Percentiles rank a stretch among this genome's conserved stretches.
Conservation (phyloP, 257 asterid species). For the Parsonsia alboflavescens region DNA sequence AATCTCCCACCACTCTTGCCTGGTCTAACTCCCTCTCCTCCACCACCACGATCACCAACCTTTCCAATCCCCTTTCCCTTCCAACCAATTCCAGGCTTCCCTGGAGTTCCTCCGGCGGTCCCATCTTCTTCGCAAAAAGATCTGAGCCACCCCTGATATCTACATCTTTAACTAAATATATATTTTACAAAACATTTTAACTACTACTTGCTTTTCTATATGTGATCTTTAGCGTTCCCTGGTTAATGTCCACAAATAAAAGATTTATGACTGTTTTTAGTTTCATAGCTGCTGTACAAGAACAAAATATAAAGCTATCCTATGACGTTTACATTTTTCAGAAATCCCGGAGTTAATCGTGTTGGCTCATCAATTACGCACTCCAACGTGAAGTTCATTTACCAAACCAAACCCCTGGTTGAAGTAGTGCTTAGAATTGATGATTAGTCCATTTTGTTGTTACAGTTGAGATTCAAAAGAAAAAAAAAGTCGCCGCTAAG, state of each 20-base stretch:
- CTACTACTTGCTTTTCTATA: neutral
- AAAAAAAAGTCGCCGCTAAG: too few relatives aligned
- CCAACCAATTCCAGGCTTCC: constrained; percentile 57
- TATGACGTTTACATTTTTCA: neutral
- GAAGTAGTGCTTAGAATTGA: neutral
- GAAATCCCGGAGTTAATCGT: neutral
- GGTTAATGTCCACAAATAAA: neutral
- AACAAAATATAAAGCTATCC: neutral
- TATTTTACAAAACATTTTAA: neutral
- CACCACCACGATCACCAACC: constrained; percentile 42
- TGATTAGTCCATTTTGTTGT: neutral
- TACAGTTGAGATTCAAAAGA: too few relatives aligned
- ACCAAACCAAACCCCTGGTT: neutral
- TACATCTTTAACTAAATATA: neutral
- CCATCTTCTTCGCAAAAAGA: constrained; percentile 18
- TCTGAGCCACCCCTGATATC: constrained; percentile 34
- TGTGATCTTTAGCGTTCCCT: neutral
- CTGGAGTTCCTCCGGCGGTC: constrained; percentile 50
- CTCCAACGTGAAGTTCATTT: neutral
- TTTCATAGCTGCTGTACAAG: neutral
- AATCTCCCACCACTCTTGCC: constrained; percentile 34
- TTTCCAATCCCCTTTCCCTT: constrained; percentile 53
- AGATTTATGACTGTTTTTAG: neutral
- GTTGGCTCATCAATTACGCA: neutral
- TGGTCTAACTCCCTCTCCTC: constrained; percentile 44